These are phyloP conservation scores for Candida sp. DNA, from an alignment of 1,139 yeast species.

Conservation along the genomic window DNA sequence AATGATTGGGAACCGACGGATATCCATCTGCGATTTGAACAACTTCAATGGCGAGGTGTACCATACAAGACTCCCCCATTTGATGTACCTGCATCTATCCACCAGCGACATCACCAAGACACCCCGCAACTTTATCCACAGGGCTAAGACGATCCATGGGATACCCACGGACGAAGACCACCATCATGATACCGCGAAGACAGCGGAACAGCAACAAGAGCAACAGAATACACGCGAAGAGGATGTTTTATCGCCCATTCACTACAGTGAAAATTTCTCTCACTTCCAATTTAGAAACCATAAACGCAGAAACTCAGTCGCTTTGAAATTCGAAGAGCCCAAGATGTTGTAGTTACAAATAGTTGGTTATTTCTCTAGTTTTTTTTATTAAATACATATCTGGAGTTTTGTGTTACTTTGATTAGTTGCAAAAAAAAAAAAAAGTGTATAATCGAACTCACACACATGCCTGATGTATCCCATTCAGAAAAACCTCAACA, in stretches of 20 bases:
- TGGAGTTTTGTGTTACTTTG: not conserved
- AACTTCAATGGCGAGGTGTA: constrained; percentile 18
- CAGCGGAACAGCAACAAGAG: not conserved
- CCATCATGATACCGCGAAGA: not conserved
- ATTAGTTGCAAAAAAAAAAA: not conserved
- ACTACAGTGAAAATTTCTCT: constrained; percentile 4
- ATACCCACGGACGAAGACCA: not conserved
- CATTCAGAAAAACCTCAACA: not conserved
- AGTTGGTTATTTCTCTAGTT: not conserved
- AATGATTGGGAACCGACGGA: constrained; percentile 13
- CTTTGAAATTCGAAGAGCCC: constrained; percentile 6
- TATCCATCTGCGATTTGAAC: constrained; percentile 29
- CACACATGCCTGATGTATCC: not conserved
- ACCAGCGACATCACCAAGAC: constrained; percentile 7
- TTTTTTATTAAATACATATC: not conserved
- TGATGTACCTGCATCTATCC: constrained; percentile 5
- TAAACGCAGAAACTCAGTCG: constrained; percentile 6
- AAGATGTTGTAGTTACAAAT: not conserved
- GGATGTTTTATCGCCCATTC: not conserved
- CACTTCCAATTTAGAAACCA: constrained; percentile 7
- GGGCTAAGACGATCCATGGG: not conserved
- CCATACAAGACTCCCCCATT: constrained; percentile 5
- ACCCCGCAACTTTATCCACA: constrained; percentile 1
- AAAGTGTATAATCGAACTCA: not conserved
- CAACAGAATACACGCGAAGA: not conserved